Evolutionary conservation across 768 basidiomycete genomes (phyloP), one percentile per base, ranked within the genome.

Genomic region (Rhodocollybia butyracea): DNA sequence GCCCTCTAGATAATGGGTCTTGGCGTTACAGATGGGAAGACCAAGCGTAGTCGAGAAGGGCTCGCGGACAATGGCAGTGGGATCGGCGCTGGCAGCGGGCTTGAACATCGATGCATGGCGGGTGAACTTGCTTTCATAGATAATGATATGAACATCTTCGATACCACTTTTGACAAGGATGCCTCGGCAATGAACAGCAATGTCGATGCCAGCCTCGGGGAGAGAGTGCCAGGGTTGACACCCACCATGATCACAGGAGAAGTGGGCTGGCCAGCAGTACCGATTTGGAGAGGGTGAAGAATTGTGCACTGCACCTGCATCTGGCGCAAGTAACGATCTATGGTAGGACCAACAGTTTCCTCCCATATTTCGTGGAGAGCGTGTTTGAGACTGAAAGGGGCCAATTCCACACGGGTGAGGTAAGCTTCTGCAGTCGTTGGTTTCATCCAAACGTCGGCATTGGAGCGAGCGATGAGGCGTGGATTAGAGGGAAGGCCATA

Each of bases 221-320:
- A 58, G 58, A 73, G 67, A 40, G 72, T 60, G 8, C 46, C 47
- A 45, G 68, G 70, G 8, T 27, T 38, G n/a, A 74, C 68, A 17
- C 69, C 73, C 34, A 73, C 65, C 68, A 66, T 71, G 51, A 73
- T 43, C 51, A 29, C 50, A n/a, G n/a, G n/a, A n/a, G n/a, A n/a
- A n/a, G n/a, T n/a, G n/a, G n/a, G n/a, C n/a, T n/a, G n/a, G n/a
- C n/a, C n/a, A n/a, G n/a, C n/a, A n/a, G n/a, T n/a, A n/a, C n/a
- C n/a, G n/a, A n/a, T n/a, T n/a, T n/a, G n/a, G n/a, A n/a, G n/a
- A n/a, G n/a, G n/a, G n/a, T n/a, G n/a, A n/a, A n/a, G n/a, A n/a
- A n/a, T n/a, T n/a, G n/a, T n/a, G n/a, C n/a, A n/a, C n/a, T n/a
- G n/a, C n/a, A n/a, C n/a, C n/a, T n/a, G n/a, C n/a, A n/a, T n/a